Conservation (phyloP, 2,329 filamentous ascomycete genomes). For the Didymella sp. region DNA sequence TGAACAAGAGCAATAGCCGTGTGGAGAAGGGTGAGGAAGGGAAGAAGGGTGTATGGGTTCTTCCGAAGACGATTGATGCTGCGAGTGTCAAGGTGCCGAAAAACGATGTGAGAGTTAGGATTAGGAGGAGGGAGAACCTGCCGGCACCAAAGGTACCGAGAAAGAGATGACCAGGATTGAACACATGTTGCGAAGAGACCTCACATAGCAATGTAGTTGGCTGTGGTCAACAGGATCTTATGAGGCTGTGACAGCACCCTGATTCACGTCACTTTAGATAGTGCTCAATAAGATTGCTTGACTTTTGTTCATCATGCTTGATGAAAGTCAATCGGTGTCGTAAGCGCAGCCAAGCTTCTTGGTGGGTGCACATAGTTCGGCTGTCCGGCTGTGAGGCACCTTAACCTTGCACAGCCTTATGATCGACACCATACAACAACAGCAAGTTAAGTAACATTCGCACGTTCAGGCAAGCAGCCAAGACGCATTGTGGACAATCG, state of each 20-base stretch:
- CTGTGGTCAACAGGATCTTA: not conserved
- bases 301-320: not conserved
- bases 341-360: conserved; percentile 3
- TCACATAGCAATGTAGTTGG: not conserved
- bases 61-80: conserved; percentile 58
- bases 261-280: not conserved
- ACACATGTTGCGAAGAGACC: not conserved
- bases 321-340: not conserved
- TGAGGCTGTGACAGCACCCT: not conserved
- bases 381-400: not conserved
- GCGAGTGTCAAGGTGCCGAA: conserved; percentile 60
- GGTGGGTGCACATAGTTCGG: not conserved
- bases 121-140: conserved; percentile 51
- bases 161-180: conserved; percentile 2
- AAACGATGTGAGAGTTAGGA: conserved; percentile 61
- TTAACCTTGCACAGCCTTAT: conserved; percentile 1
- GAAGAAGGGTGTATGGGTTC: conserved; percentile 53
- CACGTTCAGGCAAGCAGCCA: not conserved
- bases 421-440: not conserved
- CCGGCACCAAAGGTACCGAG: conserved; percentile 12
- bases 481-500: not conserved
- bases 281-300: not conserved
- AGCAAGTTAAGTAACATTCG: not conserved
- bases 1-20: conserved; percentile 7
- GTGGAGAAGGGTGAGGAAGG: conserved; percentile 18